phyloP scores from a whole-genome alignment of 371 early-diverging fungal species.

The Phascolomyces articulosus region DNA sequence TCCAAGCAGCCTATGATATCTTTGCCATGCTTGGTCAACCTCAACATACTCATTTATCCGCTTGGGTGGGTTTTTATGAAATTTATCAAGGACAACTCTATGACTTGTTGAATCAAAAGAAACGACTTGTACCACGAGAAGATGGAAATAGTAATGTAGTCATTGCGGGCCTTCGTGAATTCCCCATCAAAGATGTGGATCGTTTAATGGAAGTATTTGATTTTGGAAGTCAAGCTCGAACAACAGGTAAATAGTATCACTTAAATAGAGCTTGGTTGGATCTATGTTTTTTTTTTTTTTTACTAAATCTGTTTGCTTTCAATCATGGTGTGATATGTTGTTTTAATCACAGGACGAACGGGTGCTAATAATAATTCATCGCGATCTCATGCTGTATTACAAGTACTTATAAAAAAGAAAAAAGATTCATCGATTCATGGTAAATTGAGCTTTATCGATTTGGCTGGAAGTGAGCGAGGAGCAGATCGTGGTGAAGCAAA shows the following conservation, averaged over 20 bases:
- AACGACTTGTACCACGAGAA: constrained; percentile 89
- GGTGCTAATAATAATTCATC: constrained; percentile 96
- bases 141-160: constrained; percentile 95
- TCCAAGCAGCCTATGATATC: constrained; percentile 90
- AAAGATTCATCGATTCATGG: constrained; percentile 58
- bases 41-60: constrained; percentile 74
- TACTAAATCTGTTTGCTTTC: not conserved
- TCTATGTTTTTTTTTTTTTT: not conserved
- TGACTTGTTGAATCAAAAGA: constrained; percentile 89
- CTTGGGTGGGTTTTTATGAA: constrained; percentile 93
- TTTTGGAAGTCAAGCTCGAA: constrained; percentile 84
- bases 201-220: constrained; percentile 90
- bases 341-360: constrained; percentile 68
- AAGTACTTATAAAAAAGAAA: constrained; percentile 79
- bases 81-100: constrained; percentile 97
- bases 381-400: constrained; percentile 97
- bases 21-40: constrained; percentile 75
- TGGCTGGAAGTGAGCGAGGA: constrained; percentile 99
- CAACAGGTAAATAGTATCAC: constrained; percentile 80
- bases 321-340: not conserved
- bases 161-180: constrained; percentile 85
- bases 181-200: constrained; percentile 75
- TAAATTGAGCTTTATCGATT: constrained; percentile 97
- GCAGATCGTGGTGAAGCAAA: constrained; percentile 95
- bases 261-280: no score